Percentiles rank a stretch among this genome's conserved stretches.
These are phyloP conservation scores for Monotropa hypopitys DNA, from an alignment of 179 eudicot species.

Conservation along the genomic window DNA sequence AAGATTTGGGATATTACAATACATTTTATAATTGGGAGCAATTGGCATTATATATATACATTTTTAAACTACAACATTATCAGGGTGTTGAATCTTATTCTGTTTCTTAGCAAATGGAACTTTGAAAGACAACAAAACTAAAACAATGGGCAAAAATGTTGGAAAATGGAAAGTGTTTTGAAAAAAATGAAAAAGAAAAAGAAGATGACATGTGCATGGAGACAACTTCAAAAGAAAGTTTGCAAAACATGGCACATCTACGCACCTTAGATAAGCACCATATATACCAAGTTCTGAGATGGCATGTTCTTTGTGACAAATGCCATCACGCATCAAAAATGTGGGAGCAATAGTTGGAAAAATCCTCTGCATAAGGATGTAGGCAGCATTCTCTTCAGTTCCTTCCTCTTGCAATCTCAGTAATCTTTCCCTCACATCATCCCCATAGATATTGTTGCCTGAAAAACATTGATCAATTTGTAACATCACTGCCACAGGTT, in stretches of 20 bases:
- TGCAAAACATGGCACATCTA: background rate
- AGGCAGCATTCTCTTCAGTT: constrained; percentile 69
- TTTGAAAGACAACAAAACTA: background rate
- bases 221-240: background rate
- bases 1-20: background rate
- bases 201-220: background rate
- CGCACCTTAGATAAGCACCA: constrained; percentile 71
- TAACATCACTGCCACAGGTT: background rate
- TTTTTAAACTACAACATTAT: background rate
- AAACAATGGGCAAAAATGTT: background rate
- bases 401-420: constrained; percentile 52
- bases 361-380: constrained; percentile 95
- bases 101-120: background rate
- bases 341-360: constrained; percentile 60
- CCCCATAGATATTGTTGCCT: constrained; percentile 90
- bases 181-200: background rate
- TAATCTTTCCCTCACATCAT: constrained; percentile 56
- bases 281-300: constrained; percentile 86
- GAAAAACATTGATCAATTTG: background rate
- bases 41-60: background rate
- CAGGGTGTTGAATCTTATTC: background rate
- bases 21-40: background rate
- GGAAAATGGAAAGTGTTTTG: background rate
- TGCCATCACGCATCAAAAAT: constrained; percentile 61
- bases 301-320: constrained; percentile 56